Base-by-base conservation (phyloP, 2,329 filamentous ascomycete species). In the Zymoseptoria passerinii region DNA sequence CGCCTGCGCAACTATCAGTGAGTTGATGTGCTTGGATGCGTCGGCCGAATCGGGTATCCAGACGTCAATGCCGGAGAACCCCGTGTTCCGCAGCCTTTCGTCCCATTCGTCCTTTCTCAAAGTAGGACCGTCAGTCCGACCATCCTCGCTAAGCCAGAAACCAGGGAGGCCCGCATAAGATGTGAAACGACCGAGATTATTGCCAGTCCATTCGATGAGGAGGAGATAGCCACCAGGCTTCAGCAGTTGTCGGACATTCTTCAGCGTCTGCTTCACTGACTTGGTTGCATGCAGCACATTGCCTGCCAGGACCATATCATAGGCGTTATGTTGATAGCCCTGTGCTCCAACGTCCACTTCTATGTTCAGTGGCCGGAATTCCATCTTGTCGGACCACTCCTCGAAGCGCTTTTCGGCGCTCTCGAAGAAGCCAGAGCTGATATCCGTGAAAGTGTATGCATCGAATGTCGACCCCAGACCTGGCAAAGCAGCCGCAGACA, bases 361-460 rank as follows among this genome's bases (percentile, higher is more conserved):
- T 18, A 75, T 60, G 55, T 77, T 66, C 0, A 69, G 60, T 4
- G 65, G 58, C 27, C 66, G 64, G 57, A 69, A 77, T 19, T 66
- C 66, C 1, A 67, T 58, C 1, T 58, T 58, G 28, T 56, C 52
- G 9, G 55, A 57, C 16, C 44, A 28, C 20, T 54, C 62, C 8
- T 58, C 18, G 0, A 58, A 54, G n/a, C 62, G 27, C 4, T 56
- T 58, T 44, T 68, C 65, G 0, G 73, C 75, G 1, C 67, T 62
- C 13, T 73, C 71, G 53, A 80, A 78, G 66, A 77, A 77, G 7
- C 69, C 72, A 3, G 69, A 58, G 0, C 74, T 74, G 10, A 78
- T 72, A 57, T 80, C 78, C 0, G 79, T 80, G 65, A 70, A 81
- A 0, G 74, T 77, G 63, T 80, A 81, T 1, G 76, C 68, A 1